Evolutionary conservation across 2,329 filamentous ascomycete genomes (phyloP).

Genomic region (Trichoderma sp.): DNA sequence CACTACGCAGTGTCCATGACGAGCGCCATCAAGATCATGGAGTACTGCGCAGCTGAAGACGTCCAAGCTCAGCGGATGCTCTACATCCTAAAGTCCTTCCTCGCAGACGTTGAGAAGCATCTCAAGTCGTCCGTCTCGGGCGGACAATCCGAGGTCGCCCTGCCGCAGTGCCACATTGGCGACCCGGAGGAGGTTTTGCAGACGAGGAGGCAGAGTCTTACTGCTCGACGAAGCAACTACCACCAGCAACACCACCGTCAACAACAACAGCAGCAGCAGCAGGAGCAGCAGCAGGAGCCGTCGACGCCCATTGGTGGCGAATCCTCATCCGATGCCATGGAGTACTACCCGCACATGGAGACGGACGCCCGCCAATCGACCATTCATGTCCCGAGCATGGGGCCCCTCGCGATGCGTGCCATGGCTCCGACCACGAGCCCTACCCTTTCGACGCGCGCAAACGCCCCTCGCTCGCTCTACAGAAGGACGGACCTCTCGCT

Average conservation of each 20-base stretch:
- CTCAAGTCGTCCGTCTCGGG: constrained; percentile 3
- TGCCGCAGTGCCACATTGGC: constrained; percentile 14
- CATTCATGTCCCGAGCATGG: background rate
- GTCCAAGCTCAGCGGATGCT: constrained; percentile 53
- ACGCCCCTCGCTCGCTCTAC: background rate
- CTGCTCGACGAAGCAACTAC: background rate
- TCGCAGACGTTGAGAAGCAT: constrained; percentile 31
- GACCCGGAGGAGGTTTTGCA: constrained; percentile 24
- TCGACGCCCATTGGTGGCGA: constrained; percentile 1
- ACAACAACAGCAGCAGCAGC: background rate
- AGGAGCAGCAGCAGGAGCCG: background rate
- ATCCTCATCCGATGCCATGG: constrained; percentile 16
- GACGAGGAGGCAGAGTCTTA: constrained; percentile 20
- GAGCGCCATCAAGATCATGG: constrained; percentile 52
- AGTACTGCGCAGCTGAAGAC: constrained; percentile 52
- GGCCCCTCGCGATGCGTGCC: background rate
- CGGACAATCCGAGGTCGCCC: constrained; percentile 4
- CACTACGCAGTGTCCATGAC: constrained; percentile 45
- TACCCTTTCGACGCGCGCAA: background rate
- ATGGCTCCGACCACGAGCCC: background rate
- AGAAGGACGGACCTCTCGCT: constrained; percentile 1
- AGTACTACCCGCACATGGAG: constrained; percentile 10
- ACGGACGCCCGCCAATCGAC: background rate
- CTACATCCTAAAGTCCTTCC: constrained; percentile 55
- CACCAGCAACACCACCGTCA: constrained; percentile 2